Evolutionary conservation across 768 basidiomycete genomes (phyloP), one percentile per base, ranked within the genome.

Genomic region (Piloderma croceum): DNA sequence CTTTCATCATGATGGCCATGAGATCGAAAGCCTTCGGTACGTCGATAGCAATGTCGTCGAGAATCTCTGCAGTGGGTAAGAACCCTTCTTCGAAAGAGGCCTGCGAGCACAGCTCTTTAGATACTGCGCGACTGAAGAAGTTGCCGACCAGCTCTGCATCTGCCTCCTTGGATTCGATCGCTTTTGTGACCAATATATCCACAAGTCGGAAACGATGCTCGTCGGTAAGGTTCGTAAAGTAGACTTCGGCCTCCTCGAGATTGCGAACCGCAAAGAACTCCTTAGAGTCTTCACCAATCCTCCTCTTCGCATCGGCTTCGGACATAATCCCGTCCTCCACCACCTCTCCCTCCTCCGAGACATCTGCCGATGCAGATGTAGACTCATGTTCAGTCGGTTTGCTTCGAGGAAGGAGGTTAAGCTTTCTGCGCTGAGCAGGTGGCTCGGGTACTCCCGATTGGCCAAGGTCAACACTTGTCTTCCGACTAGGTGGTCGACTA

Each of bases 31-130:
- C 94, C 54, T 82, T 83, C 7, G 94, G 93, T 34, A 85, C 86
- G 58, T 98, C 92, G 50, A 92, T 82, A 22, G 83, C 81, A 43
- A 92, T 76, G 56, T 97, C 92, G 52, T 91, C 90, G 52, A 98
- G 71, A 41, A 81, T 63, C 61, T 90, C 88, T 20, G 82, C 78
- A 37, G 78, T 70, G 1, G 74, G 70, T 34, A 56, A 56, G 59
- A 94, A 80, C 11, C 90, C 89, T 43, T 81, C 73, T 62, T 90
- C 83, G 59, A 96, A 81, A 3, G 74, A 60, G 4, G 71, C 74
- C 4, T 70, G 36, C 1, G 77, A 68, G 47, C 81, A 79, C 22
- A 82, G 64, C 31, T 67, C 69, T 64, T 82, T 85, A 31, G 71
- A 71, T 23, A 69, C 63, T 7, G 78, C 79, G 40, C 73, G 73